phyloP scores from a whole-genome alignment of 108 stramenopile genomes.

The Skeletonema tropicum region DNA sequence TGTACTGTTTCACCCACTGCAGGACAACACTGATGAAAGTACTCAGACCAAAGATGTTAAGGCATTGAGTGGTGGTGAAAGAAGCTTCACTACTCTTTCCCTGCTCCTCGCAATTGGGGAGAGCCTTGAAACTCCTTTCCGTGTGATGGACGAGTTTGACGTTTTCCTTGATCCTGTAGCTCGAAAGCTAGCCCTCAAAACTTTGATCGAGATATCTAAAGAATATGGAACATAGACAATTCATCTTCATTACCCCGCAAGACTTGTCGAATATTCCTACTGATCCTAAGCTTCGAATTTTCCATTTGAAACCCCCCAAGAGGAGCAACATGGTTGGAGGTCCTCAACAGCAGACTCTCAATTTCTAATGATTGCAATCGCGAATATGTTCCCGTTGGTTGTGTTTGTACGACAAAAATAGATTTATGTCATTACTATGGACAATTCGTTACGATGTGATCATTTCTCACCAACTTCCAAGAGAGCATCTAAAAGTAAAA shows the following conservation, averaged over 20 bases:
- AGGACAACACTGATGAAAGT: slow-evolving; percentile 56
- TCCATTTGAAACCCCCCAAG: slow-evolving; percentile 68
- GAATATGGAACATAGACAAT: slow-evolving; percentile 87
- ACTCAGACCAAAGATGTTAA: slow-evolving; percentile 87
- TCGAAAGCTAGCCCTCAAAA: slow-evolving; percentile 84
- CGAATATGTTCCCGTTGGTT: not conserved
- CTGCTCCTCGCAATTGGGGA: slow-evolving; percentile 93
- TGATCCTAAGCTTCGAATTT: slow-evolving; percentile 65
- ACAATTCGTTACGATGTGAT: not conserved
- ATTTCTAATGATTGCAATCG: slow-evolving; percentile 33
- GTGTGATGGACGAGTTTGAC: slow-evolving; percentile 99
- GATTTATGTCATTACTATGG: not conserved
- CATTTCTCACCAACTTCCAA: slow-evolving; percentile 32
- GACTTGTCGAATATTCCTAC: slow-evolving; percentile 74
- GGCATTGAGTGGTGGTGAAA: slow-evolving; percentile 87
- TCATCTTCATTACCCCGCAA: slow-evolving; percentile 97
- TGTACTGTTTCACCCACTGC: not conserved
- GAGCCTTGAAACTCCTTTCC: slow-evolving; percentile 93
- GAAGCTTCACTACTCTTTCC: slow-evolving; percentile 87
- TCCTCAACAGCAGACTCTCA: slow-evolving; percentile 73
- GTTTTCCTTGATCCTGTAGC: slow-evolving; percentile 94
- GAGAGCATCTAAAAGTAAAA: slow-evolving; percentile 29
- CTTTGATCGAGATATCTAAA: slow-evolving; percentile 70
- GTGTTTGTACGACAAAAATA: not conserved
- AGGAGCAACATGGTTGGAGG: slow-evolving; percentile 56